phyloP scores from a whole-genome alignment of 2,329 filamentous ascomycete species.

The Metarhizium guizhouense region DNA sequence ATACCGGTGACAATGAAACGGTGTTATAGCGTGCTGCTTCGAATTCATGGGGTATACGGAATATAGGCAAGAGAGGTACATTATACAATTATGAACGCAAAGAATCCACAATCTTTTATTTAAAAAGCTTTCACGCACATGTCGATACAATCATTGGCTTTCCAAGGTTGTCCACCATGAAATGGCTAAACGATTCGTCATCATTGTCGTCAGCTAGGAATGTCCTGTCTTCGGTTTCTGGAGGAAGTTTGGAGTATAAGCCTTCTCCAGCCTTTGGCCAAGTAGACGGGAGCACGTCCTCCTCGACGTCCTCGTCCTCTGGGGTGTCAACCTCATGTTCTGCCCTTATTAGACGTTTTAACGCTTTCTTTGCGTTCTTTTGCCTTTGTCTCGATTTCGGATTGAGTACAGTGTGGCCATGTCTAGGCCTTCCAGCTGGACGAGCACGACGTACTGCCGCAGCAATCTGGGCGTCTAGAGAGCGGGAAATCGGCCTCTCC shows the following conservation, averaged over 20 bases:
- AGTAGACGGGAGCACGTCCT: constrained; percentile 26
- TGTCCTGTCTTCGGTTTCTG: constrained; percentile 27
- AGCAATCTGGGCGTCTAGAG: constrained; percentile 1
- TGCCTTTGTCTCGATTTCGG: constrained; percentile 20
- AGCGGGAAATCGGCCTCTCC: constrained; percentile 14
- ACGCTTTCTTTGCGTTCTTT: constrained; percentile 23
- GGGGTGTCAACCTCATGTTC: constrained; percentile 17
- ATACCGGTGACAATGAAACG: no score
- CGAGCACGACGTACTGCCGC: constrained; percentile 5
- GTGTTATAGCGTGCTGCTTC: no score
- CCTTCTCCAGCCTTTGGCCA: constrained; percentile 32
- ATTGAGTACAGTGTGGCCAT: constrained; percentile 19
- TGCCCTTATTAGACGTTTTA: constrained; percentile 19
- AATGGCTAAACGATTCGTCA: constrained; percentile 34
- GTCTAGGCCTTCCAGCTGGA: constrained; percentile 16
- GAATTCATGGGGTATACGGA: no score
- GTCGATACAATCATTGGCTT: constrained; percentile 25
- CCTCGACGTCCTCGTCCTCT: constrained; percentile 14
- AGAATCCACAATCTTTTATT: not conserved
- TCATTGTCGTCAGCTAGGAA: constrained; percentile 30
- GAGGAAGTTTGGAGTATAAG: constrained; percentile 27
- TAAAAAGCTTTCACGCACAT: constrained; percentile 12
- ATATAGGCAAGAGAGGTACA: no score
- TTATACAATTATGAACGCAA: no score
- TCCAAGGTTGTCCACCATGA: constrained; percentile 29